Evolutionary conservation across 106 monocot genomes (phyloP), one percentile per base, ranked within the genome.

Genomic region (Ottelia alismoides): DNA sequence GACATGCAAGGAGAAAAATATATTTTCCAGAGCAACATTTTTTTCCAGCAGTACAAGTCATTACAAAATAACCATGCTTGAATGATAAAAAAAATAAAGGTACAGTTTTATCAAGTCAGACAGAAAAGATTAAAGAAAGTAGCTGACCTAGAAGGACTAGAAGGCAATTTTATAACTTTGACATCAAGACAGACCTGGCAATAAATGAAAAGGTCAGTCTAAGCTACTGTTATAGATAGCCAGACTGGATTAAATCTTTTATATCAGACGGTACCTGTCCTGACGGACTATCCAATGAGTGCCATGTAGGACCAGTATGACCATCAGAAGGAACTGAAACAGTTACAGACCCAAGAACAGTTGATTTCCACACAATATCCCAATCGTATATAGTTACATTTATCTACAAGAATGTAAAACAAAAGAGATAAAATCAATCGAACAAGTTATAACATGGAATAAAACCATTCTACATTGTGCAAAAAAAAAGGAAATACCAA

Each of bases 331-430:
- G 77, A 70, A 98, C 85, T 32, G 82, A 77, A 65, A 98, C 79
- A 63, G 67, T 79, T 3, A 80, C 90, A 72, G 98, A 98, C 43
- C 98, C 98, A 74, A 98, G 90, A 46, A 85, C 74, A 25, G 81
- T 83, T 61, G 88, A 88, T 79, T 86, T 98, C 98, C 98, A 90
- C 72, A 98, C 66, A 61, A 98, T 90, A 70, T 98, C 98, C 98
- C 98, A 98, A 59, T 98, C 98, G 75, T 90, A 75, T 77, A 98
- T 98, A 16, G 90, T 90, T 47, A 90, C 90, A 65, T 77, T 77
- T 70, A 98, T 65, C 98, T 98, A 67, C 27, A 65, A 51, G 58
- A 57, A 47, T 6, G 28, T 21, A 48, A 53, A 62, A 69, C 60
- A 74, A 11, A 32, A 17, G 11, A 27, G 9, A 1, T 5, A 9